A percentile compares a stretch with the other conserved stretches of the same genome.
Evolutionary conservation across 306 rosid genomes (phyloP).

Genomic region (Cucumis cinereus): DNA sequence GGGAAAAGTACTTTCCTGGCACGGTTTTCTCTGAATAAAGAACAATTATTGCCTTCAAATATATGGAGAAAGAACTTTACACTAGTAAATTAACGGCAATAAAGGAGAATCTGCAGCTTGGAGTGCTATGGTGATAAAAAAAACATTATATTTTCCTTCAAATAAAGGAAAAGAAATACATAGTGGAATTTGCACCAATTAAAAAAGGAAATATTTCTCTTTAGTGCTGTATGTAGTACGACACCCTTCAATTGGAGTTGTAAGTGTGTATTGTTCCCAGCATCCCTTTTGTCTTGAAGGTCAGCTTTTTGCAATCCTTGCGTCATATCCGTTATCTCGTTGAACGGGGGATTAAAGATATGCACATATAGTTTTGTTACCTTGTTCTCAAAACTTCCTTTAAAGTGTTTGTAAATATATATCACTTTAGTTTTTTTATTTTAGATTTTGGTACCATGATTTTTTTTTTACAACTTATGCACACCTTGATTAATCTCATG

Average conservation of each 20-base stretch:
- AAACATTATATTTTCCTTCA: neutral
- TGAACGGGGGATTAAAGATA: neutral
- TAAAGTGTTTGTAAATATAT: neutral
- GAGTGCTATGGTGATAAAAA: neutral
- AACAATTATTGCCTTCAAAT: neutral
- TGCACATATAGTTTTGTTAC: neutral
- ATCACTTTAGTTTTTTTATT: neutral
- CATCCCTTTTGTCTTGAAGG: neutral
- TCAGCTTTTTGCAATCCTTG: neutral
- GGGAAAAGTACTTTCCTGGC: neutral
- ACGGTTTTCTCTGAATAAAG: neutral
- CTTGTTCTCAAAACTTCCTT: neutral
- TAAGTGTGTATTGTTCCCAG: neutral
- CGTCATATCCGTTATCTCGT: neutral
- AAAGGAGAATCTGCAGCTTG: neutral
- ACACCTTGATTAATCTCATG: neutral
- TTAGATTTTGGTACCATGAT: neutral
- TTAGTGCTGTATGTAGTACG: neutral
- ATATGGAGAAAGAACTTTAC: neutral
- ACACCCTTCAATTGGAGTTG: neutral
- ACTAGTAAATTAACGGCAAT: neutral
- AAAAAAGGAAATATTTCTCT: neutral
- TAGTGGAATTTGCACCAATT: neutral
- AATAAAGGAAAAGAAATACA: neutral
- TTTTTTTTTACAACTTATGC: neutral